These are phyloP conservation scores for Emericellopsis cladophorae DNA, from an alignment of 2,329 filamentous ascomycete genomes.

Conservation along the genomic window DNA sequence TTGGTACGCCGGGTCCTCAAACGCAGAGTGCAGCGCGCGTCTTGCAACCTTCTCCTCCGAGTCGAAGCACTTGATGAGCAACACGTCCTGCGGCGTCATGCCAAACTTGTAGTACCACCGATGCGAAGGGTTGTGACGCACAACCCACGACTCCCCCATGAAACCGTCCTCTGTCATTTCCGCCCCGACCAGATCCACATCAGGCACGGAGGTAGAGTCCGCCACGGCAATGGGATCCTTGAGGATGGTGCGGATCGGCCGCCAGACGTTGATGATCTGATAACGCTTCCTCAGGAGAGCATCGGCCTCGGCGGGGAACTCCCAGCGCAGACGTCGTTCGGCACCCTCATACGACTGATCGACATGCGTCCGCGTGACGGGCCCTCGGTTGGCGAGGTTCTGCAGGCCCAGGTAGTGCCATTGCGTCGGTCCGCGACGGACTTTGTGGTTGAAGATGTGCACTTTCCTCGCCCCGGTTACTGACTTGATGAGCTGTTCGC, in stretches of 20 bases:
- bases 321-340: constrained; percentile 22
- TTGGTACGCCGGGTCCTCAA: constrained; percentile 28
- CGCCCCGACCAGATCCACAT: constrained; percentile 34
- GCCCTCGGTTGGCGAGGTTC: constrained; percentile 27
- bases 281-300: constrained; percentile 29
- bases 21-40: constrained; percentile 40
- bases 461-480: constrained; percentile 40
- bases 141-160: constrained; percentile 33
- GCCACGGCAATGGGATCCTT: constrained; percentile 43
- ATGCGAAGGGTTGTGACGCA: constrained; percentile 26
- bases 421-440: constrained; percentile 26
- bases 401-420: constrained; percentile 56
- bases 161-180: constrained; percentile 37
- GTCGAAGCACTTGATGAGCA: constrained; percentile 51
- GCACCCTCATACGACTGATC: constrained; percentile 40
- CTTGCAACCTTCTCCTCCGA: constrained; percentile 41
- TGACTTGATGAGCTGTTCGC: constrained; percentile 53
- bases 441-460: constrained; percentile 52
- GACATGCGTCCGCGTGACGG: constrained; percentile 36
- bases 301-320: constrained; percentile 28
- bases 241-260: constrained; percentile 34
- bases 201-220: constrained; percentile 33
- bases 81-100: constrained; percentile 38
- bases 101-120: constrained; percentile 40
- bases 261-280: constrained; percentile 45